These are phyloP conservation scores for Fusarium subglutinans DNA, from an alignment of 2,329 filamentous ascomycete species.

Conservation along the genomic window DNA sequence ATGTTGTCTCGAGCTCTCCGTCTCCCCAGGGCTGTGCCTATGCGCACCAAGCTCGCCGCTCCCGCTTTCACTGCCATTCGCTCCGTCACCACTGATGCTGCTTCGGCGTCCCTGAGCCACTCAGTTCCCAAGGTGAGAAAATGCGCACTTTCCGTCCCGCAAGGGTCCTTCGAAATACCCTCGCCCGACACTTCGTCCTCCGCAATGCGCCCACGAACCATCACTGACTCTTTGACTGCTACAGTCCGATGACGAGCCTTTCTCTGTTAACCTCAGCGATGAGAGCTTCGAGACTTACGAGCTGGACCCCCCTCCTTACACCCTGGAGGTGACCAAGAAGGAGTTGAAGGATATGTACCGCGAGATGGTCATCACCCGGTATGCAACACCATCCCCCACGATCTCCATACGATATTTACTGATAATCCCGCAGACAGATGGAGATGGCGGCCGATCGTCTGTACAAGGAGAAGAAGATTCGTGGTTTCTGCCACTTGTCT, in stretches of 20 bases:
- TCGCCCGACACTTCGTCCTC: background rate
- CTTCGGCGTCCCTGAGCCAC: conserved; percentile 88
- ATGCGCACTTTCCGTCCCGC: conserved; percentile 37
- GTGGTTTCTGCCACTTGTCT: conserved; percentile 99
- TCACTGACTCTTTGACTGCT: conserved; percentile 30
- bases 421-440: conserved; percentile 79
- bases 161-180: conserved; percentile 3
- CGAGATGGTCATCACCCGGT: conserved; percentile 96
- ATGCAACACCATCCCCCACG: conserved; percentile 51
- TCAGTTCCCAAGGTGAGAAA: conserved; percentile 62
- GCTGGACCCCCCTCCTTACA: conserved; percentile 94
- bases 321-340: conserved; percentile 92
- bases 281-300: conserved; percentile 99
- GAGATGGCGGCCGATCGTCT: conserved; percentile 98
- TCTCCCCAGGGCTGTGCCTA: conserved; percentile 66
- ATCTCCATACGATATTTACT: conserved; percentile 30
- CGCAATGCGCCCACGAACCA: background rate
- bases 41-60: conserved; percentile 60
- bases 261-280: conserved; percentile 91
- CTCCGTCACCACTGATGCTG: conserved; percentile 93
- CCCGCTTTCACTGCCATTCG: conserved; percentile 65
- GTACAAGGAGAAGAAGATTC: conserved; percentile 99
- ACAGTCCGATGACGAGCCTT: conserved; percentile 92
- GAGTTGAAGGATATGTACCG: conserved; percentile 99
- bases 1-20: conserved; percentile 80